phyloP scores from a whole-genome alignment of 208 protist species.

The Trypanosoma platydactyli region DNA sequence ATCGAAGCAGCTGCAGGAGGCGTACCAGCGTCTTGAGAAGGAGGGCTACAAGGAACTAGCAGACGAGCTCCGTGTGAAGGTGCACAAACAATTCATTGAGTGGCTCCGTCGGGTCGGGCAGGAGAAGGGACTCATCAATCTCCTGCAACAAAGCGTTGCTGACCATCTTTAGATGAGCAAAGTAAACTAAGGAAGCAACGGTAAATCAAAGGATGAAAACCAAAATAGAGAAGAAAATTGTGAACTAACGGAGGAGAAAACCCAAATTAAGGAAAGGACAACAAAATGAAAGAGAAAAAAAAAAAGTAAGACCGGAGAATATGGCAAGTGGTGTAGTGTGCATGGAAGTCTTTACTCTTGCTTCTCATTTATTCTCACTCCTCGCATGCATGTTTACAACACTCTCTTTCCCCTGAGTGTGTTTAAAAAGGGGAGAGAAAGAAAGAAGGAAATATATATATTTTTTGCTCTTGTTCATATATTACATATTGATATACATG shows the following conservation, averaged over 20 bases:
- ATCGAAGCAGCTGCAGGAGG: conserved; percentile 62
- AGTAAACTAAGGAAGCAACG: background rate
- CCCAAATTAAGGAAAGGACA: background rate
- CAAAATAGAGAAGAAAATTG: background rate
- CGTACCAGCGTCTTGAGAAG: conserved; percentile 60
- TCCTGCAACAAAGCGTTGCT: conserved; percentile 42
- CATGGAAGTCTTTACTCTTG: background rate
- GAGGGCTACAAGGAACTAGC: conserved; percentile 75
- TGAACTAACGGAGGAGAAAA: background rate
- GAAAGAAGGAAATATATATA: background rate
- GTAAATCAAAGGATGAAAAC: background rate
- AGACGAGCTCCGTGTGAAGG: conserved; percentile 57
- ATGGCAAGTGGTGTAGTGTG: background rate
- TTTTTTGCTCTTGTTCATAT: background rate
- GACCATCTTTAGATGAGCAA: conserved; percentile 10
- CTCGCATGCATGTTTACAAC: conserved; percentile 5
- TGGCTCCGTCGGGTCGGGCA: conserved; percentile 86
- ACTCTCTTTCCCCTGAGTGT: conserved; percentile 18
- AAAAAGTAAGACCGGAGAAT: background rate
- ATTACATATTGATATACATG: conserved; percentile 15
- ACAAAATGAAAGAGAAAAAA: conserved; percentile 11
- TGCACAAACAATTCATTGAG: conserved; percentile 83
- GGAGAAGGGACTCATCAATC: conserved; percentile 58
- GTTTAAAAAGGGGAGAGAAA: conserved; percentile 1
- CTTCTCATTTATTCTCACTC: conserved; percentile 18